These are phyloP conservation scores for Balansia obtecta DNA, from an alignment of 2,329 filamentous ascomycete genomes.

Conservation along the genomic window DNA sequence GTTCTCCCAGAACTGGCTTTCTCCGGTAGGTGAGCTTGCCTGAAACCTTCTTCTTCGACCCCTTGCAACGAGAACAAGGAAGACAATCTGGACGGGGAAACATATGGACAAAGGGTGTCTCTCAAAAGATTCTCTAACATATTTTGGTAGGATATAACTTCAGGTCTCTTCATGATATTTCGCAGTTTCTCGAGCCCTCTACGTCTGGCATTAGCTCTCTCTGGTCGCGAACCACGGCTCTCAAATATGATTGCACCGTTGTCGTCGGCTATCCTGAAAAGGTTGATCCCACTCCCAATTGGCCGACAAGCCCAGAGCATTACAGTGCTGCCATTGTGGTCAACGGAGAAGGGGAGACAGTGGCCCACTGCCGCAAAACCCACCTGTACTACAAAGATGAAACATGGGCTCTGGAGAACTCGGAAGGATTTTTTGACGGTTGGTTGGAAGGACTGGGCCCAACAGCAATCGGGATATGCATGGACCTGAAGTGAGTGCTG, in stretches of 20 bases:
- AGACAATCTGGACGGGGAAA: not conserved
- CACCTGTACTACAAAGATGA: conserved; percentile 49
- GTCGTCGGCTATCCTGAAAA: conserved; percentile 65
- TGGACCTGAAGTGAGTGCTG: conserved; percentile 47
- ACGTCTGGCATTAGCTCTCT: conserved; percentile 50
- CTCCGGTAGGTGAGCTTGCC: conserved; percentile 46
- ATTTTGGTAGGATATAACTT: not conserved
- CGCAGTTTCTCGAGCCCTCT: not conserved
- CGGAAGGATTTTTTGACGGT: conserved; percentile 34
- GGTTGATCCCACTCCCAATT: conserved; percentile 35
- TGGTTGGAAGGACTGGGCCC: conserved; percentile 35
- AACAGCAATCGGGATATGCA: conserved; percentile 47
- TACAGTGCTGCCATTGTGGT: conserved; percentile 44
- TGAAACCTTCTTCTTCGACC: not conserved
- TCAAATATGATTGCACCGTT: conserved; percentile 55
- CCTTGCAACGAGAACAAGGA: no score
- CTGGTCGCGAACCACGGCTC: conserved; percentile 58
- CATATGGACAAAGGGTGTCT: no score
- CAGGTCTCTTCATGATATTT: not conserved
- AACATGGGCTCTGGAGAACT: conserved; percentile 47
- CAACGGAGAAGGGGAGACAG: conserved; percentile 42
- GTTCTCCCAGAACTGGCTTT: conserved; percentile 70
- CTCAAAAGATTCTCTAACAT: not conserved
- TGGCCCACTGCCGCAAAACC: conserved; percentile 49
- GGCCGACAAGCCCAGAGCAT: conserved; percentile 39